Conservation (phyloP, 345 rosid genomes). For the Citrus unshiu region DNA sequence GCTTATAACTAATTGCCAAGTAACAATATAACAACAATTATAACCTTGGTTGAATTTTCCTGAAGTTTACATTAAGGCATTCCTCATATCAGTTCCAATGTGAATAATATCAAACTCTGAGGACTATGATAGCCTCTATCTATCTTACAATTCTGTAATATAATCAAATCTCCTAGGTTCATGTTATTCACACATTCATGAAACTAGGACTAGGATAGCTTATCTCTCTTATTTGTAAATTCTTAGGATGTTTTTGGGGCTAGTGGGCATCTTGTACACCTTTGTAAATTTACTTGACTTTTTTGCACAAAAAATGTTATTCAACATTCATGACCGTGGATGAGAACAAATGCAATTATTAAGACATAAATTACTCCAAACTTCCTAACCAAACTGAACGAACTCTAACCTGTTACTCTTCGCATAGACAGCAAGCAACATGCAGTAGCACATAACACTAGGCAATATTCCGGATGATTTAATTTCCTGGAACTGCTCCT, state of each 20-base stretch:
- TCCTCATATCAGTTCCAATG: neutral
- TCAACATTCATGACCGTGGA: neutral
- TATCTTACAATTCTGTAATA: neutral
- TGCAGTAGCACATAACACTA: constrained; percentile 87
- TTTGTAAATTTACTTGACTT: too few relatives aligned
- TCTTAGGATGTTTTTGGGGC: too few relatives aligned
- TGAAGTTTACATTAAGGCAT: neutral
- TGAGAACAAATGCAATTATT: neutral
- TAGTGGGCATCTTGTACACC: too few relatives aligned
- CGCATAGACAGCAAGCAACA: constrained; percentile 92
- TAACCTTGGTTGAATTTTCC: neutral
- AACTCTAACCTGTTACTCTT: constrained; percentile 67
- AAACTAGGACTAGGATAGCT: too few relatives aligned
- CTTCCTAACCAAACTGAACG: constrained; percentile 1
- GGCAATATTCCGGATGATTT: constrained; percentile 73
- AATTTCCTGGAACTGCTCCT: constrained; percentile 90
- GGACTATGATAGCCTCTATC: neutral
- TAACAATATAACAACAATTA: neutral
- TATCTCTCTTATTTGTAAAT: too few relatives aligned
- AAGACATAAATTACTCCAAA: constrained; percentile 4
- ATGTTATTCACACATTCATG: neutral
- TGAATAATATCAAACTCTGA: neutral
- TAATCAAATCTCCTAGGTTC: neutral
- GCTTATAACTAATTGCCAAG: neutral
- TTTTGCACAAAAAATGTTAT: neutral